Evolutionary conservation across 352 stramenopile species (phyloP).

Genomic region (Pythium apleroticum): DNA sequence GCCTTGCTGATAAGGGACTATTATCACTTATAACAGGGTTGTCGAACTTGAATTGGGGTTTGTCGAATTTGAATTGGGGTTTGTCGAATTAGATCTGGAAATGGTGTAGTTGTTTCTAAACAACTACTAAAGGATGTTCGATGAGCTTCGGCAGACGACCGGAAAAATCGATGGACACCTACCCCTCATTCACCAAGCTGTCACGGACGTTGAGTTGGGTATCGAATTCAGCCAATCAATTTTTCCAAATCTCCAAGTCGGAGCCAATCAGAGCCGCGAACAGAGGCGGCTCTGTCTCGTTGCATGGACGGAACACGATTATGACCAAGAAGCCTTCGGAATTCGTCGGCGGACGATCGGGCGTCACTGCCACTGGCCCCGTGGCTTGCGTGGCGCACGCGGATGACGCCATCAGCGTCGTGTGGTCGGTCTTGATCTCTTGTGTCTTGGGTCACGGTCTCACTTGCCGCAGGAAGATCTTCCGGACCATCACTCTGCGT

Average conservation of each 20-base stretch:
- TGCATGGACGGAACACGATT: slow-evolving; percentile 1
- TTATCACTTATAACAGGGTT: no score
- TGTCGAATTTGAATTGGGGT: no score
- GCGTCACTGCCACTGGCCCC: not conserved
- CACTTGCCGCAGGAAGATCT: not conserved
- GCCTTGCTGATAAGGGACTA: no score
- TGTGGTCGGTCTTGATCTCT: not conserved
- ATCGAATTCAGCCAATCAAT: not conserved
- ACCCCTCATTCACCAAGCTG: not conserved
- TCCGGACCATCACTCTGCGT: not conserved
- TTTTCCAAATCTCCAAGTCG: not conserved
- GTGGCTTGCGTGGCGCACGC: not conserved
- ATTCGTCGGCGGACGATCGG: not conserved
- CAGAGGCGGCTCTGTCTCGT: slow-evolving; percentile 2
- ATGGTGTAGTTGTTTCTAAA: no score
- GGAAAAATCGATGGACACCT: no score
- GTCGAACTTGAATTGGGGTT: no score
- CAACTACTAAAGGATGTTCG: no score
- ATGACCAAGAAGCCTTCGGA: not conserved
- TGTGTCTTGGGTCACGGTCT: not conserved
- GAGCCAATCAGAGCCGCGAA: slow-evolving; percentile 3
- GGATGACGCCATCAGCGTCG: not conserved
- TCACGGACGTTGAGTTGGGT: not conserved
- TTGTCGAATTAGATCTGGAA: no score
- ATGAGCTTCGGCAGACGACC: not conserved